Evolutionary conservation across 1,139 yeast species (phyloP).

Genomic region (Kodamaea alishanica): DNA sequence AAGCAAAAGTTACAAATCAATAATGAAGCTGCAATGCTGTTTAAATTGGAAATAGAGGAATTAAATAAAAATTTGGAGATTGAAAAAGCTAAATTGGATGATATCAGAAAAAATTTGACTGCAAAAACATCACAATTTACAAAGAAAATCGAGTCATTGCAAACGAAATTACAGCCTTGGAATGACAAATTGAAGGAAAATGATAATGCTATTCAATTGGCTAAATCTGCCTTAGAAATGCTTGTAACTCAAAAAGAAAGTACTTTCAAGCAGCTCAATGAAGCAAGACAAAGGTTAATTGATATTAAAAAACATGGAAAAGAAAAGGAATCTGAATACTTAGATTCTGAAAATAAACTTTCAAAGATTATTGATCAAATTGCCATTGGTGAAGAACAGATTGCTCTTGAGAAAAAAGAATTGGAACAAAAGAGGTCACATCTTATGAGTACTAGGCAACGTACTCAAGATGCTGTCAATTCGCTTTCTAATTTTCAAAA

Average conservation of each 20-base stretch:
- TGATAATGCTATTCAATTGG: constrained; percentile 62
- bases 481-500: constrained; percentile 58
- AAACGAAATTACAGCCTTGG: constrained; percentile 80
- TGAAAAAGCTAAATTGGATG: constrained; percentile 58
- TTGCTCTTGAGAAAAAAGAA: constrained; percentile 44
- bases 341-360: constrained; percentile 42
- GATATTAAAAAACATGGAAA: constrained; percentile 52
- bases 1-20: constrained; percentile 46
- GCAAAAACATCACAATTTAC: constrained; percentile 69
- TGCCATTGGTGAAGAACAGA: constrained; percentile 55
- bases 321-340: constrained; percentile 45
- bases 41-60: constrained; percentile 39
- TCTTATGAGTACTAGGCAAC: constrained; percentile 56
- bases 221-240: constrained; percentile 63
- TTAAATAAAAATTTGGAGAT: constrained; percentile 43
- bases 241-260: constrained; percentile 46
- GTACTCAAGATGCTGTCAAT: constrained; percentile 60
- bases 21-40: constrained; percentile 40
- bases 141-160: constrained; percentile 58
- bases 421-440: constrained; percentile 52
- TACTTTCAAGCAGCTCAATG: constrained; percentile 44
- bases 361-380: constrained; percentile 52
- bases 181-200: constrained; percentile 62
- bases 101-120: constrained; percentile 62
- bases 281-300: constrained; percentile 45